phyloP scores from a whole-genome alignment of 441 rosid species.

The Daphne laureola region DNA sequence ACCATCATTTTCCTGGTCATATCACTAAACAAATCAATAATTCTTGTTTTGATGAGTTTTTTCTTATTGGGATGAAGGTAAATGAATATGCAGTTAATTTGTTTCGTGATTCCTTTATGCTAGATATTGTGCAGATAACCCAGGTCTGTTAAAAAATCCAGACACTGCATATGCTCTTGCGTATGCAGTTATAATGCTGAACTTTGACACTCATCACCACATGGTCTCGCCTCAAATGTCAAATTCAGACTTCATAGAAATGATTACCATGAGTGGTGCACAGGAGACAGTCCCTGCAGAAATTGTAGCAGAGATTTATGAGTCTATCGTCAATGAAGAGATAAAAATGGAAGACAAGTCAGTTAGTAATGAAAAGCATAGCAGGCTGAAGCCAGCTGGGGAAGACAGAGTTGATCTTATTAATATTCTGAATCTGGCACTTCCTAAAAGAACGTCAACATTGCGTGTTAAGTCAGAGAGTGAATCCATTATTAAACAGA shows the following conservation, averaged over 20 bases:
- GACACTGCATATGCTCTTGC: slow-evolving; percentile 99
- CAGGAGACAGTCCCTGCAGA: slow-evolving; percentile 84
- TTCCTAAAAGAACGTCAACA: slow-evolving; percentile 69
- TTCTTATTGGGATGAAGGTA: too few species aligned
- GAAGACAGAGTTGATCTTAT: slow-evolving; percentile 93
- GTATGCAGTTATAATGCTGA: slow-evolving; percentile 97
- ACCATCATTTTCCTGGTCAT: too few species aligned
- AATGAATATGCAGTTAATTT: slow-evolving; percentile 4
- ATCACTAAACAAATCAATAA: too few species aligned
- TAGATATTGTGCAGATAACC: slow-evolving; percentile 98
- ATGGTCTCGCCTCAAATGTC: slow-evolving; percentile 99
- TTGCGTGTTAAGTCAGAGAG: slow-evolving; percentile 79
- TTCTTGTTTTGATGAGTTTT: too few species aligned
- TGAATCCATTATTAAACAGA: slow-evolving; percentile 84
- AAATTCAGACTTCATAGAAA: slow-evolving; percentile 82
- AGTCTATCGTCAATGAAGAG: slow-evolving; percentile 94
- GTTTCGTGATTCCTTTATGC: slow-evolving; percentile 29
- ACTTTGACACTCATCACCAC: slow-evolving; percentile 96
- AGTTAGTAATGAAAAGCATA: slow-evolving; percentile 44
- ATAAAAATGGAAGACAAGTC: slow-evolving; percentile 89
- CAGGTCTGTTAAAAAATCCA: slow-evolving; percentile 92
- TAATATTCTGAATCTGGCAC: slow-evolving; percentile 85
- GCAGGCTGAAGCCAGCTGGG: slow-evolving; percentile 68
- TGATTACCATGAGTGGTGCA: slow-evolving; percentile 73
- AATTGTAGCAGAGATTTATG: slow-evolving; percentile 88